Conservation (phyloP, 2,329 filamentous ascomycete species). For the Pyrenochaeta sp. region DNA sequence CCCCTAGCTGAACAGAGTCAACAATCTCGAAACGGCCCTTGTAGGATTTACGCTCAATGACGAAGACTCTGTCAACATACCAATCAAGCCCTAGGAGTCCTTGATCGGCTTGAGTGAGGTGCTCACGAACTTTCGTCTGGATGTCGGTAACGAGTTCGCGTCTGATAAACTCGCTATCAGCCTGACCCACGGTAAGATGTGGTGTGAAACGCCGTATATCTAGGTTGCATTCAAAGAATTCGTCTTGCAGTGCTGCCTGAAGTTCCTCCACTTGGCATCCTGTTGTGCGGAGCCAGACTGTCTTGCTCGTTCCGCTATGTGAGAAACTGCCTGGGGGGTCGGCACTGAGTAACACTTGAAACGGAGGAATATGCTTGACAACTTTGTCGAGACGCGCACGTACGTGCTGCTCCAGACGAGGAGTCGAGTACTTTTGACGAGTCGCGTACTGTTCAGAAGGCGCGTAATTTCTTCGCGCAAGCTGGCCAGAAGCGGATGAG, state of each 20-base stretch:
- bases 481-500: conserved; percentile 21
- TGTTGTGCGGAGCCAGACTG: conserved; percentile 33
- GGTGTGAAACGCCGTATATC: conserved; percentile 32
- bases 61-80: conserved; percentile 34
- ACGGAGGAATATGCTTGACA: conserved; percentile 21
- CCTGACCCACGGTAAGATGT: conserved; percentile 38
- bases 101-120: conserved; percentile 1
- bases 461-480: conserved; percentile 7
- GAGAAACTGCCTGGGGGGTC: conserved; percentile 27
- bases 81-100: conserved; percentile 22
- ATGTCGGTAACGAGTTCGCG: conserved; percentile 22
- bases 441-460: too few relatives aligned
- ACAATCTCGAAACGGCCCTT: conserved; percentile 35
- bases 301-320: conserved; percentile 28
- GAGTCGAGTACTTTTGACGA: too few relatives aligned
- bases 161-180: conserved; percentile 15
- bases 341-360: conserved; percentile 25
- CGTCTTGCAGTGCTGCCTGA: conserved; percentile 33
- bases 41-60: conserved; percentile 34
- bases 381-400: conserved; percentile 28
- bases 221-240: conserved; percentile 32
- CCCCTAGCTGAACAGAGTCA: conserved; percentile 19
- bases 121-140: conserved; percentile 15
- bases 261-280: conserved; percentile 22
- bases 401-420: conserved; percentile 25